Percentiles rank a stretch among this genome's conserved stretches.
Conservation (phyloP, 108 stramenopile species). For the Nannochloropsis oceanica region DNA sequence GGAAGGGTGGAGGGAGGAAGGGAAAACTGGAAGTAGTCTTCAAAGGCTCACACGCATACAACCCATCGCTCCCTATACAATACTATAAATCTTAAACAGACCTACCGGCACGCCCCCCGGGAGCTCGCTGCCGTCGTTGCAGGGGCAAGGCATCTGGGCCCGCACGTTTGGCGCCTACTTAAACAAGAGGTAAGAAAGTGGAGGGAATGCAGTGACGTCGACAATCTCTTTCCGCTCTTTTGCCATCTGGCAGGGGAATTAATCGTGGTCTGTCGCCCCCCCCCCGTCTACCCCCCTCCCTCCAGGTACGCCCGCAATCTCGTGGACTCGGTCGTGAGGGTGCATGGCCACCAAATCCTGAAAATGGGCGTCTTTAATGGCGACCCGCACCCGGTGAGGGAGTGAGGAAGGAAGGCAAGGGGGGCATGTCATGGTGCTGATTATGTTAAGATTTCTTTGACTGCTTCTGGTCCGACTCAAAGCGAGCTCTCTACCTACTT, state of each 20-base stretch:
- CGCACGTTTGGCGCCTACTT: background rate
- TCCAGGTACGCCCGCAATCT: background rate
- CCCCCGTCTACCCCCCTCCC: background rate
- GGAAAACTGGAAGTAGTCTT: background rate
- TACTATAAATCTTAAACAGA: background rate
- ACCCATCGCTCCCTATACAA: background rate
- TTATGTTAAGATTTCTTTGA: background rate
- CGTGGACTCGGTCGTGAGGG: background rate
- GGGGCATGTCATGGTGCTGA: background rate
- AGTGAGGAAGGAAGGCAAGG: background rate
- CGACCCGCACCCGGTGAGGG: slow-evolving; percentile 29
- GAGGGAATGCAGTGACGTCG: background rate
- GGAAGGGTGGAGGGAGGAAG: slow-evolving; percentile 3
- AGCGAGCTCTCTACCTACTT: background rate
- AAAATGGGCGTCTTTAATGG: slow-evolving; percentile 37
- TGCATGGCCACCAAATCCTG: slow-evolving; percentile 39
- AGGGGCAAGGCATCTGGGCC: background rate
- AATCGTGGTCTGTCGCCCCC: background rate
- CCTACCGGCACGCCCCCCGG: background rate
- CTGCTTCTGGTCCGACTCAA: background rate
- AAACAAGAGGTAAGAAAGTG: background rate
- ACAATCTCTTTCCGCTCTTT: background rate
- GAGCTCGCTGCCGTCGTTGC: background rate
- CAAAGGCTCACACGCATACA: background rate
- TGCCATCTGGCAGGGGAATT: slow-evolving; percentile 1